Percentiles rank a stretch among this genome's conserved stretches.
These are phyloP conservation scores for Gremmenia infestans DNA, from an alignment of 2,329 filamentous ascomycete genomes.

Conservation along the genomic window DNA sequence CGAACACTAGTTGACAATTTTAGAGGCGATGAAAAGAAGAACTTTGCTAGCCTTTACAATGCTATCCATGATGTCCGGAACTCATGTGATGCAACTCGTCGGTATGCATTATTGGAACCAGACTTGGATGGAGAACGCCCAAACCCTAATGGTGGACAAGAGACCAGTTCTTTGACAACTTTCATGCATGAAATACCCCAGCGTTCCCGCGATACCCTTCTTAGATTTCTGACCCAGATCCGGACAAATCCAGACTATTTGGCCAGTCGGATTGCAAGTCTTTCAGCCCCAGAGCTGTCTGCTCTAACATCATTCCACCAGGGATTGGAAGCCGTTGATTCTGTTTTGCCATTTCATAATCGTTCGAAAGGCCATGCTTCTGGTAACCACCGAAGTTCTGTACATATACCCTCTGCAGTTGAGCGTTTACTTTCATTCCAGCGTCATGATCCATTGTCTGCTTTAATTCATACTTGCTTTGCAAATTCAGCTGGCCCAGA, in stretches of 20 bases:
- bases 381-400: slow-evolving; percentile 41
- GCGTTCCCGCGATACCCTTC: slow-evolving; percentile 67
- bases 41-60: slow-evolving; percentile 69
- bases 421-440: slow-evolving; percentile 86
- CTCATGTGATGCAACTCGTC: slow-evolving; percentile 67
- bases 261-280: slow-evolving; percentile 70
- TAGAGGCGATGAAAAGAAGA: slow-evolving; percentile 71
- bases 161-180: slow-evolving; percentile 43
- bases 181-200: slow-evolving; percentile 71
- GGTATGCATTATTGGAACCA: slow-evolving; percentile 66
- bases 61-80: slow-evolving; percentile 74
- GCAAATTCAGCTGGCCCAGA: slow-evolving; percentile 79
- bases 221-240: slow-evolving; percentile 76
- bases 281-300: slow-evolving; percentile 72
- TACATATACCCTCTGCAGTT: slow-evolving; percentile 57
- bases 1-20: slow-evolving; percentile 74
- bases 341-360: slow-evolving; percentile 68
- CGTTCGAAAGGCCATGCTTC: slow-evolving; percentile 40
- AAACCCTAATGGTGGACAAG: slow-evolving; percentile 33
- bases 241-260: slow-evolving; percentile 85
- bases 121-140: slow-evolving; percentile 55
- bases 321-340: slow-evolving; percentile 74
- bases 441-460: slow-evolving; percentile 78
- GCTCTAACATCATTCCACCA: slow-evolving; percentile 75
- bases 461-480: slow-evolving; percentile 83